These are phyloP conservation scores for Cystobasidium sp. DNA, from an alignment of 1,284 basidiomycete species.

Conservation along the genomic window DNA sequence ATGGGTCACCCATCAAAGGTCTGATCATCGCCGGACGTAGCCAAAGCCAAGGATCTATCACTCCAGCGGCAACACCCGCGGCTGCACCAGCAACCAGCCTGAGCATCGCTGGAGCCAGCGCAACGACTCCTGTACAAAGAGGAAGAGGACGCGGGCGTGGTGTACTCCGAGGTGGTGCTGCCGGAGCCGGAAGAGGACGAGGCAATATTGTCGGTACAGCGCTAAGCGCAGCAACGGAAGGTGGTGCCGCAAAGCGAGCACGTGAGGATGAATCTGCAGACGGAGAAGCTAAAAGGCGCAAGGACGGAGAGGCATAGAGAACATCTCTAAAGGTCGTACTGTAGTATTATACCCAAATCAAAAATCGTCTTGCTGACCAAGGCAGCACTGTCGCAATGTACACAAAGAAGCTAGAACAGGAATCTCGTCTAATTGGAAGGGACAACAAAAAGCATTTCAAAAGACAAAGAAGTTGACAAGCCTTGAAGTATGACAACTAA, in stretches of 20 bases:
- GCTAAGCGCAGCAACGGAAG: constrained; percentile 24
- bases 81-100: constrained; percentile 13
- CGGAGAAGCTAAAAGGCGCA: constrained; percentile 37
- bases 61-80: constrained; percentile 7
- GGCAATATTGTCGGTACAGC: constrained; percentile 34
- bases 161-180: not conserved
- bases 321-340: not conserved
- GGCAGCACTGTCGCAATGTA: not conserved
- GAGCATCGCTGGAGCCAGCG: constrained; percentile 7
- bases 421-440: not conserved
- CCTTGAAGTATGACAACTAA: too few species aligned
- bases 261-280: constrained; percentile 19
- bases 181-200: constrained; percentile 37
- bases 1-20: constrained; percentile 9
- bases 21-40: constrained; percentile 36
- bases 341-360: not conserved
- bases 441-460: not conserved
- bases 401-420: not conserved
- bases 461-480: not conserved
- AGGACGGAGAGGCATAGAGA: constrained; percentile 28
- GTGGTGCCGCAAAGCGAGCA: constrained; percentile 3
- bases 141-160: constrained; percentile 31
- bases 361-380: not conserved
- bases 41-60: constrained; percentile 14
- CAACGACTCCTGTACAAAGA: not conserved